A percentile compares a stretch with the other conserved stretches of the same genome.
These are phyloP conservation scores for Podosphaera aphanis DNA, from an alignment of 2,329 filamentous ascomycete genomes.

Conservation along the genomic window DNA sequence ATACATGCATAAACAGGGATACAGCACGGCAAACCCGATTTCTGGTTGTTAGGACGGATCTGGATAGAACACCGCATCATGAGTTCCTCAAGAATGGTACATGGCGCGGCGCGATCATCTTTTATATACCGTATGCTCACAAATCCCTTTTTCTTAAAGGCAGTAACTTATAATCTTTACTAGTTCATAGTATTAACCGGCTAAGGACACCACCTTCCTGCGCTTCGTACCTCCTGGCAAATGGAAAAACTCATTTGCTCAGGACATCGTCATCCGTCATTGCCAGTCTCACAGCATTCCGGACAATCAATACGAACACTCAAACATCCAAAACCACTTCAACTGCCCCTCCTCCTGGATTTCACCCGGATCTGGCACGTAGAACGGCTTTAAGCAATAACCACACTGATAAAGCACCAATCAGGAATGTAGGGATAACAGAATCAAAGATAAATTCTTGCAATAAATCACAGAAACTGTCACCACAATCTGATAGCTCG, in stretches of 20 bases:
- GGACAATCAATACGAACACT: slow-evolving; percentile 34
- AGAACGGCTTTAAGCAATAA: slow-evolving; percentile 23
- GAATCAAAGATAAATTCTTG: slow-evolving; percentile 11
- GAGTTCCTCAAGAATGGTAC: slow-evolving; percentile 17
- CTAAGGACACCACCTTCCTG: slow-evolving; percentile 13
- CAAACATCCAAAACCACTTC: slow-evolving; percentile 24
- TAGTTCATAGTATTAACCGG: background rate
- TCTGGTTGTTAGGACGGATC: no score
- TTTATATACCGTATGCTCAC: slow-evolving; percentile 11
- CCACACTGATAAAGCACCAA: slow-evolving; percentile 7
- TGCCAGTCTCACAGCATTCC: slow-evolving; percentile 32
- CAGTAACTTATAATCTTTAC: background rate
- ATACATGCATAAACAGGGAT: no score
- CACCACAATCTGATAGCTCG: slow-evolving; percentile 15
- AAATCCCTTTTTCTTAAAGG: background rate
- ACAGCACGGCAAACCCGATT: no score
- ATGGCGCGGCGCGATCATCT: slow-evolving; percentile 15
- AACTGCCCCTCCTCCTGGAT: slow-evolving; percentile 41
- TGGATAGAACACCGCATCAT: slow-evolving; percentile 7
- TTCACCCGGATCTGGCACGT: slow-evolving; percentile 45
- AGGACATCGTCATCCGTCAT: slow-evolving; percentile 24
- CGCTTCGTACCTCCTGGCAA: slow-evolving; percentile 15
- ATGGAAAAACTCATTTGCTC: slow-evolving; percentile 14
- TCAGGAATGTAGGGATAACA: slow-evolving; percentile 8
- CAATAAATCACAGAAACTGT: slow-evolving; percentile 11